Evolutionary conservation across 352 stramenopile genomes (phyloP).

Genomic region (Globisporangium orthogonon): DNA sequence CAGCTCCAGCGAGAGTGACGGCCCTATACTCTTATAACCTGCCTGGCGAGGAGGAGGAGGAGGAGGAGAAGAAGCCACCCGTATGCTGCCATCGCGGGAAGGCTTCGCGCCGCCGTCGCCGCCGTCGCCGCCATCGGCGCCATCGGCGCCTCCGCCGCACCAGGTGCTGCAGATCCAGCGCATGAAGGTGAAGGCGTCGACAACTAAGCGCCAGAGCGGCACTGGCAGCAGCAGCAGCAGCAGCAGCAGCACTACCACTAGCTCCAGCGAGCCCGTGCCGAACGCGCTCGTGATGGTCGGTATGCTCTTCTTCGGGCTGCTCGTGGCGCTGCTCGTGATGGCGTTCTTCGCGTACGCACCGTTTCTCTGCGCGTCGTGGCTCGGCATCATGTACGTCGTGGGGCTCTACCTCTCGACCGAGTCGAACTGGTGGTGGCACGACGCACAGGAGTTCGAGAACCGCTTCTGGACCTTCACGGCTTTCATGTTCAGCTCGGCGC

Average conservation of each 20-base stretch:
- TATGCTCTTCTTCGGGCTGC: slow-evolving; percentile 58
- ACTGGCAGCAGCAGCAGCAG: not conserved
- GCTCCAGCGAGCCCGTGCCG: slow-evolving; percentile 28
- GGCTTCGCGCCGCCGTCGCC: too few species aligned
- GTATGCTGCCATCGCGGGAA: too few species aligned
- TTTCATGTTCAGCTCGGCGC: slow-evolving; percentile 88
- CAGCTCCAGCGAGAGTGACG: not conserved
- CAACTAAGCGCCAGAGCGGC: slow-evolving; percentile 4
- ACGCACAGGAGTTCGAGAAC: slow-evolving; percentile 95
- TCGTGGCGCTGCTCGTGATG: slow-evolving; percentile 63
- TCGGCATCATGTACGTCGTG: slow-evolving; percentile 80
- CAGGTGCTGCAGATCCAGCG: slow-evolving; percentile 42
- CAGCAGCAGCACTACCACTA: slow-evolving; percentile 8
- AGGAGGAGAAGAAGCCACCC: not conserved
- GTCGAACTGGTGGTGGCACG: slow-evolving; percentile 81
- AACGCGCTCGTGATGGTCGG: slow-evolving; percentile 67
- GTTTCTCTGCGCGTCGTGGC: slow-evolving; percentile 71
- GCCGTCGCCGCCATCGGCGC: not conserved
- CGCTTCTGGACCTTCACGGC: slow-evolving; percentile 95
- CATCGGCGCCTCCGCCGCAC: slow-evolving; percentile 17
- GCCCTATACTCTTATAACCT: not conserved
- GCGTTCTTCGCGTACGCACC: slow-evolving; percentile 80
- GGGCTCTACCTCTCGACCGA: slow-evolving; percentile 77
- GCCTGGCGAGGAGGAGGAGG: not conserved
- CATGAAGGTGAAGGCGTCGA: slow-evolving; percentile 23